A percentile compares a stretch with the other conserved stretches of the same genome.
Evolutionary conservation across 2,329 filamentous ascomycete genomes (phyloP).

Genomic region (Tolypocladium cylindrosporum): DNA sequence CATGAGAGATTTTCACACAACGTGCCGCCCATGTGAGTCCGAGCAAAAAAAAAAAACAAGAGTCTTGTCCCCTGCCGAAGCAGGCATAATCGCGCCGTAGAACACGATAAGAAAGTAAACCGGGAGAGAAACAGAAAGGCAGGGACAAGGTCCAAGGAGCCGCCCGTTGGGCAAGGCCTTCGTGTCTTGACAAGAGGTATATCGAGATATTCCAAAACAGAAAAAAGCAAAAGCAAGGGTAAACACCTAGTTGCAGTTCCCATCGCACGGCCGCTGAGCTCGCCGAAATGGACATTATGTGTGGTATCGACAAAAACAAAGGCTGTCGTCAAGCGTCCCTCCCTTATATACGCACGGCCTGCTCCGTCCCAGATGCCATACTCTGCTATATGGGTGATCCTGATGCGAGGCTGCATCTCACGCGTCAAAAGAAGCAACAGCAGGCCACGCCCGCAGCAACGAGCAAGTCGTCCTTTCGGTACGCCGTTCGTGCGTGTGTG

Average conservation of each 20-base stretch:
- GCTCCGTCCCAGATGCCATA: background rate
- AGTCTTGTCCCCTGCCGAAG: background rate
- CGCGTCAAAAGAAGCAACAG: background rate
- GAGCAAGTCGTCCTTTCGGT: background rate
- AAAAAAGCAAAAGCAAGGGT: background rate
- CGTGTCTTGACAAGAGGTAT: background rate
- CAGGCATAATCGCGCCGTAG: background rate
- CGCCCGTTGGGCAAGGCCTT: background rate
- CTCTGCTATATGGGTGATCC: no score
- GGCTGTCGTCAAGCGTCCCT: background rate
- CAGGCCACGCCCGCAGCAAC: background rate
- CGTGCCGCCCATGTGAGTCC: background rate
- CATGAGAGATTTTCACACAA: background rate
- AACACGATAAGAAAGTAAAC: no score
- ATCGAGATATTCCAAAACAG: background rate
- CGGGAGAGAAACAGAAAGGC: background rate
- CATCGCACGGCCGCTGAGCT: background rate
- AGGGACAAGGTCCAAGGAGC: background rate
- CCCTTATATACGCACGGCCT: background rate
- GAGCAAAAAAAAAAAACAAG: background rate
- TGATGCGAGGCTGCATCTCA: background rate
- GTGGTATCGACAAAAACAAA: background rate
- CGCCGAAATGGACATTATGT: background rate
- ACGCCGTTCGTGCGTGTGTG: background rate
- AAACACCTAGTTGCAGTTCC: background rate